phyloP scores from a whole-genome alignment of 768 basidiomycete genomes.

The Coprinopsis sp. region DNA sequence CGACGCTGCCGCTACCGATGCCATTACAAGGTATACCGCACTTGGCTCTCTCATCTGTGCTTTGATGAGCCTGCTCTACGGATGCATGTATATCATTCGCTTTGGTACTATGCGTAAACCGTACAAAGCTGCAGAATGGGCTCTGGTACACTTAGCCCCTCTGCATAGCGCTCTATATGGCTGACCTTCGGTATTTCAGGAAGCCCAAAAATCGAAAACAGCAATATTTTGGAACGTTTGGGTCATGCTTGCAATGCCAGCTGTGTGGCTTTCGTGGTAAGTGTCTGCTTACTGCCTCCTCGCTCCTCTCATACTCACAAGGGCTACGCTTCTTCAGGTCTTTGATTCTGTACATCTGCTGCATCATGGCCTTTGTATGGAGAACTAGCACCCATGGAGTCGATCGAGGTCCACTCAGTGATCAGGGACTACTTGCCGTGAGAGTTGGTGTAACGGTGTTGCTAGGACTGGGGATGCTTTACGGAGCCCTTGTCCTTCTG shows the following conservation, averaged over 20 bases:
- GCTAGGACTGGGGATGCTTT: conserved; percentile 48
- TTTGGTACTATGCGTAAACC: too few species aligned
- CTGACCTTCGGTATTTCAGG: too few species aligned
- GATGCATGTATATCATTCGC: too few species aligned
- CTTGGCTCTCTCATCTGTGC: too few species aligned
- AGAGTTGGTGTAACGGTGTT: conserved; percentile 47
- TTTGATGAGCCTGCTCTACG: too few species aligned
- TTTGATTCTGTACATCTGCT: conserved; percentile 50
- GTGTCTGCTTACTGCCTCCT: background rate
- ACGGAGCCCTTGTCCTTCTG: conserved; percentile 45
- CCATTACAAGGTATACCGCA: too few species aligned
- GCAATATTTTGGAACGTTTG: conserved; percentile 57
- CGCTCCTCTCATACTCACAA: background rate
- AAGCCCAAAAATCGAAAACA: conserved; percentile 37
- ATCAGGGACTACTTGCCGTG: conserved; percentile 23
- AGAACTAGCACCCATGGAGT: conserved; percentile 40
- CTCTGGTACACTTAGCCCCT: too few species aligned
- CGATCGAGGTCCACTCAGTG: conserved; percentile 6
- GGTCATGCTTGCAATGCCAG: conserved; percentile 62
- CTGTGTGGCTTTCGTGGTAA: conserved; percentile 60
- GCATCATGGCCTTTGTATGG: conserved; percentile 62
- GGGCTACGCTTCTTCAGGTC: conserved; percentile 33
- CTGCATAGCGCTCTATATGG: too few species aligned
- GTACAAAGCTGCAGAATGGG: too few species aligned
- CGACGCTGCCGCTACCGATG: too few species aligned